Evolutionary conservation across 305 asterid species (phyloP), one percentile per base, ranked within the genome.

Genomic region (Plantago lanceolata): DNA sequence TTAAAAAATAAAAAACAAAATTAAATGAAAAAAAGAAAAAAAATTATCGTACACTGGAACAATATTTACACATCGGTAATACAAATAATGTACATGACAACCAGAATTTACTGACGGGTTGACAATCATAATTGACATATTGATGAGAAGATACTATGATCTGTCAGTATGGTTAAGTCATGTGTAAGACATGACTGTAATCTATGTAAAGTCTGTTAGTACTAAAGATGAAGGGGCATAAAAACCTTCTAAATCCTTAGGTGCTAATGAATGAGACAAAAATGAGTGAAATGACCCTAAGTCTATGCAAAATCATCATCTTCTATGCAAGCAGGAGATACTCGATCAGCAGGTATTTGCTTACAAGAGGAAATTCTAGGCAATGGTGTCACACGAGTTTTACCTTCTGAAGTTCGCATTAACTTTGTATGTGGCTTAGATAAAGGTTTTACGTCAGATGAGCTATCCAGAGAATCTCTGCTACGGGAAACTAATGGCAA

Each of bases 271-370:
- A 58, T 28, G 24, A 51, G 33, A 64, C 16, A 48, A 35, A 17
- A 26, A 54, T 17, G 61, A 26, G 45, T 19, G 43, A 69, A 64
- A 57, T 17, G 47, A 67, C 19, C 61, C 58, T 44, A 67, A 68
- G 69, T 70, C 75, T 84, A 90, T 24, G 56, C 80, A 71, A 84
- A 86, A 82, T 88, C 96, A 64, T 84, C 89, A 68, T 86, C 87
- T 62, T 53, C 61, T 51, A 73, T 50, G 71, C 49, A 73, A 60
- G 60, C 67, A 67, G 82, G 80, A 70, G 83, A 74, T 50, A 66
- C 40, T 64, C 75, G 79, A 67, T 77, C 82, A 68, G 75, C 69
- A 64, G 87, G 81, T 60, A 77, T 73, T 54, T 72, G 80, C 68
- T 78, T 68, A 59, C 60, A 62, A 52, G 71, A 74, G 44, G 77